Evolutionary conservation across 2,329 filamentous ascomycete genomes (phyloP), one percentile per base, ranked within the genome.

Genomic region (Aspergillus hiratsukae): DNA sequence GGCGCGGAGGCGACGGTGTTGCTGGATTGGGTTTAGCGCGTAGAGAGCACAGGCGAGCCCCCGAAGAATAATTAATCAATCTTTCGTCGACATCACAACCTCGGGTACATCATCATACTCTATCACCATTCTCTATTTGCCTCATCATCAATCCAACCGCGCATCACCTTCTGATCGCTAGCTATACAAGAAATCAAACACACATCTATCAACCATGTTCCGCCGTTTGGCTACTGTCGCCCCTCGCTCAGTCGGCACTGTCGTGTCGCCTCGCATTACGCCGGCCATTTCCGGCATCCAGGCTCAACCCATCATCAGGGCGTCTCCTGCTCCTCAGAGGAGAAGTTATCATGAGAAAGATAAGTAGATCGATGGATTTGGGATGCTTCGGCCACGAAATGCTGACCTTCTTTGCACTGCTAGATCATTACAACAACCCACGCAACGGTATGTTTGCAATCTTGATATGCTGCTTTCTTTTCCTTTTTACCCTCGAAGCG

Each of bases 401-500:
- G n/a, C 56, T 65, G 57, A 60, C 64, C 28, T 25, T 52, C 53
- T 54, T 14, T 58, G 57, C 53, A 81, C 78, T 89, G 63, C 82
- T 95, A 63, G 90, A 95, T 74, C 90, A 93, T 77, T 93, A 93
- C 78, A 89, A 84, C 74, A 83, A 83, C 66, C 89, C 89, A 28
- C 85, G 89, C 62, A 91, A 91, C 78, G 88, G 48, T 49, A 46
- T 46, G 43, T 46, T 46, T 46, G 43, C 19, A 7, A 17, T 37
- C 6, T 7, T 27, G 19, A 45, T 45, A 23, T 46, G 23, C 21
- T 21, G 14, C 9, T 23, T 25, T 28, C 2, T 21, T 46, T 45
- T n/a, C 17, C 25, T 51, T 31, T 23, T 51, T 43, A 6, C 31
- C 2, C 17, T 58, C 49, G 21, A 23, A 21, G 43, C 43, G 43